Base-by-base conservation (phyloP, 1,284 basidiomycete species). In the Ustilago esculenta region DNA sequence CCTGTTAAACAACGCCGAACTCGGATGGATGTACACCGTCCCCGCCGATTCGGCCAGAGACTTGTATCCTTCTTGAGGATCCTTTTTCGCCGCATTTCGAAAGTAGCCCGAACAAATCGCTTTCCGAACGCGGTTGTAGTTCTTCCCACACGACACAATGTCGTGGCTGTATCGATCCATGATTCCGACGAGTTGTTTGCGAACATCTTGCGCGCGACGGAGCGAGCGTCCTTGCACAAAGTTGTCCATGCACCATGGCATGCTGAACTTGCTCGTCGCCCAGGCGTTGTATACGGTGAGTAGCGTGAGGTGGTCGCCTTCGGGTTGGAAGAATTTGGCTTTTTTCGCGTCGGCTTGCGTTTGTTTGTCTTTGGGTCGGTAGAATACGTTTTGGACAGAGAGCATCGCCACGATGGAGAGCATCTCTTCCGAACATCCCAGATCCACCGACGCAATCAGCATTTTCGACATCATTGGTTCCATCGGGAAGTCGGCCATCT, bases 141-240 rank as follows among this genome's bases (percentile, higher is more conserved):
- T 94, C 73, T 88, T 88, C 21, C 94, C 94, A 15, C 92, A 90
- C 8, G 91, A 93, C 21, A 94, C 81, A 63, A 98, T 91, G 76
- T 98, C 94, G 82, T 98, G 94, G 80, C 95, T 96, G 83, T 98
- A 97, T 87, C 96, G 87, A 81, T 99, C 95, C 95, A 99, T 98
- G 82, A 98, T 98, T 60, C 95, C 95, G 40, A 98, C 85, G 54
- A 98, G 84, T 84, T 98, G 95, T 81, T 98, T 98, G 52, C 95
- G 86, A 10, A 98, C 93, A 85, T 98, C 95, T 83, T 97, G 94
- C 4, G 94, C 96, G n/a, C 94, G 87, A 59, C 92, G 87, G 91
- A 99, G 92, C 72, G 92, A 94, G 80, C 96, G 87, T 10, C 92
- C 94, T 82, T 98, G 96, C 43, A 98, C 94, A 80, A 94, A 98